Evolutionary conservation across 129 eudicot species (phyloP).

Genomic region (Cynara cardunculus): DNA sequence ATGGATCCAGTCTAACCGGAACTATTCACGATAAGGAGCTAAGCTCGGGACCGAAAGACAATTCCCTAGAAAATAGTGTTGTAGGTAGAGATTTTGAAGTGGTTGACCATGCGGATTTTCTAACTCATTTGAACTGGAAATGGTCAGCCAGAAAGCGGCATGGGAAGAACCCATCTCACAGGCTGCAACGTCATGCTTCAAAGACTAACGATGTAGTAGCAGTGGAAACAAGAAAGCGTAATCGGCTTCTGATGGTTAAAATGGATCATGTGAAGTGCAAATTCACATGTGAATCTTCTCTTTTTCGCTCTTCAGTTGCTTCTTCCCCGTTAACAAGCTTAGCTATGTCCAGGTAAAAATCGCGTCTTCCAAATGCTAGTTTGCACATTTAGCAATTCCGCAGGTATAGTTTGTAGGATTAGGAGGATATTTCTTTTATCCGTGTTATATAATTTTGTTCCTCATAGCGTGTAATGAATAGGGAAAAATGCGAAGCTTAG

Average conservation of each 20-base stretch:
- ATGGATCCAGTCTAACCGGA: neutral
- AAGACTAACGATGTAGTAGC: neutral
- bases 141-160: slow-evolving; percentile 57
- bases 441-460: neutral
- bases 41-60: neutral
- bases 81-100: neutral
- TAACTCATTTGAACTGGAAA: slow-evolving; percentile 57
- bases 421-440: neutral
- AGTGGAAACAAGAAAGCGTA: slow-evolving; percentile 25
- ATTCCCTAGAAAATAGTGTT: slow-evolving; percentile 3
- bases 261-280: slow-evolving; percentile 53
- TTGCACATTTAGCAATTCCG: slow-evolving; percentile 12
- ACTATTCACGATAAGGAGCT: neutral
- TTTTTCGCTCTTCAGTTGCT: slow-evolving; percentile 39
- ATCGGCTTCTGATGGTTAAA: slow-evolving; percentile 27
- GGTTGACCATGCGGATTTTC: slow-evolving; percentile 36
- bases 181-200: slow-evolving; percentile 14
- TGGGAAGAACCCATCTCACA: slow-evolving; percentile 22
- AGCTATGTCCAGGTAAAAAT: slow-evolving; percentile 64
- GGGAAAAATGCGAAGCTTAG: neutral
- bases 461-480: neutral
- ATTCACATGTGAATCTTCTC: slow-evolving; percentile 37
- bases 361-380: neutral
- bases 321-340: slow-evolving; percentile 46
- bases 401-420: neutral